Evolutionary conservation across 1,284 basidiomycete species (phyloP), one percentile per base, ranked within the genome.

Genomic region (Anthracocystis panici-leucophaei): DNA sequence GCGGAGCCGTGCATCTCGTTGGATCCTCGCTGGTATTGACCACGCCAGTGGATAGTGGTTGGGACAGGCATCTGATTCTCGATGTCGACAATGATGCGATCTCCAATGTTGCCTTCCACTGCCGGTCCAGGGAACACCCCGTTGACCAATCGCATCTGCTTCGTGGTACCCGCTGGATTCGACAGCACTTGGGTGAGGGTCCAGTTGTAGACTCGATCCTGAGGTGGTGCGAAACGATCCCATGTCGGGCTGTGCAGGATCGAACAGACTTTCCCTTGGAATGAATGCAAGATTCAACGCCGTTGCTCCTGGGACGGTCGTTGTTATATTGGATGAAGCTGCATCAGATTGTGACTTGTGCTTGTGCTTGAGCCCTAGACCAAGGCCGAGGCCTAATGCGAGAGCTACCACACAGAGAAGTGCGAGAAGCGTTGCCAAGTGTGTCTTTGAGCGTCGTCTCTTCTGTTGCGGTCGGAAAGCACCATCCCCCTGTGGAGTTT

Each of bases 361-460:
- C 33, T 68, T 63, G 56, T 85, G 82, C 52, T 81, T 79, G 18
- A 85, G 70, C 0, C 86, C 86, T 12, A 88, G 75, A 7, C 87
- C 87, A 18, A 88, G 86, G 6, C 86, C 87, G 2, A 88, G 82
- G 0, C 86, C 86, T 9, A 88, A 81, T 0, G 73, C 85, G 18
- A 87, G 77, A 16, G 76, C 85, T 7, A 87, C 80, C 7, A 84
- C 68, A 31, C 85, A 65, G 44, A 84, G 16, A 18, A 75, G 33
- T 2, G 52, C 60, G 1, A 14, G 52, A 5, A 57, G 4, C 3
- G 51, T 21, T 0, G 53, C 57, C 2, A 74, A 2, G 2, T 65
- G 31, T 3, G 25, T n/a, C 21, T 27, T 25, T 8, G 48, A 33
- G 14, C 66, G 60, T 20, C 42, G 16, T 29, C 29, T 10, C 4